These are phyloP conservation scores for Gastroboletus turbinatus DNA, from an alignment of 1,284 basidiomycete species.

Conservation along the genomic window DNA sequence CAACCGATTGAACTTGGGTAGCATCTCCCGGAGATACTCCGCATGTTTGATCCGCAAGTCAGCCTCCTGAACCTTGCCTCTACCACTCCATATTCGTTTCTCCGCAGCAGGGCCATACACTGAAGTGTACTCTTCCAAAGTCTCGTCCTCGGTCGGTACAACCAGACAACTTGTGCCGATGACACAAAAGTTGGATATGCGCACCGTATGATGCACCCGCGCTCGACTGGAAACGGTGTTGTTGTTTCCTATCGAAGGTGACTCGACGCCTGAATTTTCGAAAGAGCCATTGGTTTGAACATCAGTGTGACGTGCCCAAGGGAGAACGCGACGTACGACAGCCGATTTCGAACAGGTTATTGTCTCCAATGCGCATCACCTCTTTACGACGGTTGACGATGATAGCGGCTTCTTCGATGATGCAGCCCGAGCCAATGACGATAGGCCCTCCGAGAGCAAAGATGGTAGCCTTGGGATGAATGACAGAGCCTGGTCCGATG, in stretches of 20 bases:
- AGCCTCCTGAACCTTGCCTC: constrained; percentile 80
- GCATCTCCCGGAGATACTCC: constrained; percentile 87
- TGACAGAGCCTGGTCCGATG: constrained; percentile 85
- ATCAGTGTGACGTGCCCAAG: constrained; percentile 1
- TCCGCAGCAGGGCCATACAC: constrained; percentile 78
- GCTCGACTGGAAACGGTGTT: constrained; percentile 85
- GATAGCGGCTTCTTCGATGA: constrained; percentile 88
- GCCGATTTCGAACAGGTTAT: constrained; percentile 92
- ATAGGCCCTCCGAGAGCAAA: constrained; percentile 87
- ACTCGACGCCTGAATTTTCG: constrained; percentile 74
- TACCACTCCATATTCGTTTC: constrained; percentile 80
- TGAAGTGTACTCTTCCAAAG: constrained; percentile 82
- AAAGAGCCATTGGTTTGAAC: not conserved
- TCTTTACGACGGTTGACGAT: constrained; percentile 86
- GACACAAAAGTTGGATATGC: constrained; percentile 76
- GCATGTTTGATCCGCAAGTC: constrained; percentile 85
- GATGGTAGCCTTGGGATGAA: constrained; percentile 93
- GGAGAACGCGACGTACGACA: constrained; percentile 59
- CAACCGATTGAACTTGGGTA: constrained; percentile 84
- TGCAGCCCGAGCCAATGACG: constrained; percentile 82
- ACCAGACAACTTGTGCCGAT: constrained; percentile 79
- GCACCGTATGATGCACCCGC: constrained; percentile 77
- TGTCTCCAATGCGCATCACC: constrained; percentile 89
- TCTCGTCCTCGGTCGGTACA: constrained; percentile 72
- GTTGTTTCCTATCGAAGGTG: constrained; percentile 74